phyloP scores from a whole-genome alignment of 371 early-diverging fungal genomes.

The Apophysomyces variabilis region DNA sequence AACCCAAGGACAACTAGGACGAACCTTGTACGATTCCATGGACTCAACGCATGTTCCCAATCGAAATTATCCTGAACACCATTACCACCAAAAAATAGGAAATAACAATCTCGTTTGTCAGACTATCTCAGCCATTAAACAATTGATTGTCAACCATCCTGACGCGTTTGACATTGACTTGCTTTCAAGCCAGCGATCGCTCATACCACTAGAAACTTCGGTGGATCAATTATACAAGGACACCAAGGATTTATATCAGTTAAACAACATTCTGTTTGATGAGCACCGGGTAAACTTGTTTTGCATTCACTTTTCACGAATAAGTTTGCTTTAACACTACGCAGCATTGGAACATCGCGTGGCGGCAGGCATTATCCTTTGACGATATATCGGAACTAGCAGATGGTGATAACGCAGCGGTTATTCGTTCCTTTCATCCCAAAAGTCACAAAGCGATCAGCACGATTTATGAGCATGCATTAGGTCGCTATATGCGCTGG shows the following conservation, averaged over 20 bases:
- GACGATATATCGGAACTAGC: slow-evolving; percentile 33
- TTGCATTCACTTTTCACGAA: neutral
- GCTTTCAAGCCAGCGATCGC: slow-evolving; percentile 12
- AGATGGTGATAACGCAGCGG: slow-evolving; percentile 20
- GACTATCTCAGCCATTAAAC: slow-evolving; percentile 31
- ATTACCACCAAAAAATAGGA: slow-evolving; percentile 39
- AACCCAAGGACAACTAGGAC: too few species aligned
- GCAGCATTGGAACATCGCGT: slow-evolving; percentile 39
- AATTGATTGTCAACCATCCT: slow-evolving; percentile 28
- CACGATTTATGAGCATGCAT: slow-evolving; percentile 35
- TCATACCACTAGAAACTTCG: slow-evolving; percentile 21
- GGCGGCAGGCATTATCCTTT: slow-evolving; percentile 42
- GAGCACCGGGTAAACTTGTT: slow-evolving; percentile 39
- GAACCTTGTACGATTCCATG: slow-evolving; percentile 10
- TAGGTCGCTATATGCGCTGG: slow-evolving; percentile 44
- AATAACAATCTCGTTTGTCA: slow-evolving; percentile 35
- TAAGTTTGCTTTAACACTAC: neutral
- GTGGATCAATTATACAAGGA: slow-evolving; percentile 32
- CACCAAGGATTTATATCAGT: slow-evolving; percentile 24
- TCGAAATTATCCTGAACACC: slow-evolving; percentile 39
- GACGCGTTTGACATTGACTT: slow-evolving; percentile 33
- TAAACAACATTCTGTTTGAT: slow-evolving; percentile 35
- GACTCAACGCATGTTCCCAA: slow-evolving; percentile 27
- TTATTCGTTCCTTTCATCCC: slow-evolving; percentile 36
- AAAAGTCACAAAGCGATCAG: slow-evolving; percentile 32